A percentile compares a stretch with the other conserved stretches of the same genome.
These are phyloP conservation scores for Coemansia sp. DNA, from an alignment of 192 early-diverging fungal genomes.

Conservation along the genomic window DNA sequence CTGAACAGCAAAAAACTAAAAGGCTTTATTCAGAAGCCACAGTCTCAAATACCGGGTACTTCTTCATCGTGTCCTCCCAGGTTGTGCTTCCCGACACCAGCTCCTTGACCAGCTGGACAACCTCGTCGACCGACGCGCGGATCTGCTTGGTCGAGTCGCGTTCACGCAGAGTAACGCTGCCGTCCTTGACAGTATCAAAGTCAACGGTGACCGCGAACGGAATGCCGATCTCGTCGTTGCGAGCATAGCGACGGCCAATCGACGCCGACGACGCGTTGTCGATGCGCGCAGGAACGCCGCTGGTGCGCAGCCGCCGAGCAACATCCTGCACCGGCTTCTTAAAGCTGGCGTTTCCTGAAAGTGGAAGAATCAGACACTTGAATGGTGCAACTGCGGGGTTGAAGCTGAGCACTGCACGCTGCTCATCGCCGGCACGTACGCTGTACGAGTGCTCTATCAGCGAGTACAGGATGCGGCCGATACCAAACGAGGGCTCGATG, in stretches of 20 bases:
- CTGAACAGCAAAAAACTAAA: too few relatives aligned
- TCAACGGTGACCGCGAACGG: slow-evolving; percentile 98
- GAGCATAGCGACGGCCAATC: slow-evolving; percentile 94
- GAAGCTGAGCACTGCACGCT: slow-evolving; percentile 88
- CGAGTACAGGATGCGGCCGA: slow-evolving; percentile 95
- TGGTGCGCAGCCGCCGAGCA: slow-evolving; percentile 70
- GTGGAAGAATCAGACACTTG: slow-evolving; percentile 90
- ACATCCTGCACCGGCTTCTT: slow-evolving; percentile 61
- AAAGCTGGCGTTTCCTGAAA: slow-evolving; percentile 82
- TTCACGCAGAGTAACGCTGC: slow-evolving; percentile 93
- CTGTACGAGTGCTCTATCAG: slow-evolving; percentile 95
- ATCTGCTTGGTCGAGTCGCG: slow-evolving; percentile 96
- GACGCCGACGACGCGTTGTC: slow-evolving; percentile 84
- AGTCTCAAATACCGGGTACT: slow-evolving; percentile 69
- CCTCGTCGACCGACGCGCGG: slow-evolving; percentile 69
- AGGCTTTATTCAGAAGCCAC: slow-evolving; percentile 8
- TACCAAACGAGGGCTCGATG: slow-evolving; percentile 99
- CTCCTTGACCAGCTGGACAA: slow-evolving; percentile 73
- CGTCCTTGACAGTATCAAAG: slow-evolving; percentile 94
- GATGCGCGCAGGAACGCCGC: slow-evolving; percentile 77
- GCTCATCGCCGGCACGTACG: slow-evolving; percentile 86
- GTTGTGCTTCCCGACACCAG: slow-evolving; percentile 70
- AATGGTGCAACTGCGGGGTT: slow-evolving; percentile 88
- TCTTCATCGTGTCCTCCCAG: slow-evolving; percentile 69
- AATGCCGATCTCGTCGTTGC: slow-evolving; percentile 98